Evolutionary conservation across 164 flowering plant genomes (phyloP).

Genomic region (Vitis rotundifolia): DNA sequence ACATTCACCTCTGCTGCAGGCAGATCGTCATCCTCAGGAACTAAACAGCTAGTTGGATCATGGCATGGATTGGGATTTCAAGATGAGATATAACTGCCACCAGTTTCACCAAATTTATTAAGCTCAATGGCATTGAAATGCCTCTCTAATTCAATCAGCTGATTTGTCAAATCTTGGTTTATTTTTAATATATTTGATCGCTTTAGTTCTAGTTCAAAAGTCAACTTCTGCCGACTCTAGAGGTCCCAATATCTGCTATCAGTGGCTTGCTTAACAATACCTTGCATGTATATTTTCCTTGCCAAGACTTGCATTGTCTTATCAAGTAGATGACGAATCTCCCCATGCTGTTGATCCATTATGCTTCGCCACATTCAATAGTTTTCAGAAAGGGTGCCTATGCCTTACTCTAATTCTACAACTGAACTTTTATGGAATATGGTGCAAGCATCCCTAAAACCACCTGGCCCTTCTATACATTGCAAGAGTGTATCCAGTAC

Average conservation of each 20-base stretch:
- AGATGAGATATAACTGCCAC: too few species aligned
- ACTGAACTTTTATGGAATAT: constrained; percentile 42
- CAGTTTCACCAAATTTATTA: too few species aligned
- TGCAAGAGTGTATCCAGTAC: constrained; percentile 72
- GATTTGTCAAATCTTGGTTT: too few species aligned
- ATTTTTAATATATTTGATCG: constrained; percentile 44
- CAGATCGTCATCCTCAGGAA: too few species aligned
- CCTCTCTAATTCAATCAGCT: too few species aligned
- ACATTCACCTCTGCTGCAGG: too few species aligned
- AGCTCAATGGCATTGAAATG: too few species aligned
- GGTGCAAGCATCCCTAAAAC: constrained; percentile 73
- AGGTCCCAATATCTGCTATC: constrained; percentile 80
- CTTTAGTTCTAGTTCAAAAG: constrained; percentile 82
- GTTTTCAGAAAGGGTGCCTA: constrained; percentile 46
- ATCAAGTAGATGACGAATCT: constrained; percentile 62
- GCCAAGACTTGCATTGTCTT: constrained; percentile 81
- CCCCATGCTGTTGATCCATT: constrained; percentile 43
- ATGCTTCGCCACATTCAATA: constrained; percentile 50
- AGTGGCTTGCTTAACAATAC: constrained; percentile 77
- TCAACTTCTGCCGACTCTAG: constrained; percentile 83
- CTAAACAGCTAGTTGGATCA: too few species aligned
- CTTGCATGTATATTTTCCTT: constrained; percentile 80
- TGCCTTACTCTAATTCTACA: constrained; percentile 53
- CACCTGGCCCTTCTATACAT: constrained; percentile 69
- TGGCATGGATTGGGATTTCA: too few species aligned